A percentile compares a stretch with the other conserved stretches of the same genome.
These are phyloP conservation scores for Xylariaceae sp. DNA, from an alignment of 2,329 filamentous ascomycete species.

Conservation along the genomic window DNA sequence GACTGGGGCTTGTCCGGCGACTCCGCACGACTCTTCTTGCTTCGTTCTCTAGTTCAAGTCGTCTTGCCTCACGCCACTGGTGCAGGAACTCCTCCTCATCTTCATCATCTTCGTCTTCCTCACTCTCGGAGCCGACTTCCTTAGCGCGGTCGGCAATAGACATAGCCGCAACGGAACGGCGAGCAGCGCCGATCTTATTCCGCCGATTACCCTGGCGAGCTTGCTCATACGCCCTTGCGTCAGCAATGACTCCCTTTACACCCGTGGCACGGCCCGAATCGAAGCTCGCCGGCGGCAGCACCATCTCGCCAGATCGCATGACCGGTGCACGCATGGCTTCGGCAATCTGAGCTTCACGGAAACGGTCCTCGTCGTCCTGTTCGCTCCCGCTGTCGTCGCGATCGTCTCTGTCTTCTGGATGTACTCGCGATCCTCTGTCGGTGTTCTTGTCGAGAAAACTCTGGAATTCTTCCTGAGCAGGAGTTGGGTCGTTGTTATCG, in stretches of 20 bases:
- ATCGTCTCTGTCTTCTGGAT: conserved; percentile 56
- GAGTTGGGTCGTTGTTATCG: conserved; percentile 40
- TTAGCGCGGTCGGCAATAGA: conserved; percentile 35
- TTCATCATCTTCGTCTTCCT: conserved; percentile 47
- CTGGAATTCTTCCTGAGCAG: conserved; percentile 64
- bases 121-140: conserved; percentile 37
- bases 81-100: conserved; percentile 78
- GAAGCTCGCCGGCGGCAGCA: conserved; percentile 57
- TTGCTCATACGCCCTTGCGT: conserved; percentile 70
- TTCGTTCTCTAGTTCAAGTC: conserved; percentile 69
- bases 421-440: conserved; percentile 39
- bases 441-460: conserved; percentile 55
- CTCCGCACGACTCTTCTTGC: conserved; percentile 51
- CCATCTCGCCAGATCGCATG: conserved; percentile 43
- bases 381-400: conserved; percentile 40
- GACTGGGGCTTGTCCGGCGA: conserved; percentile 69
- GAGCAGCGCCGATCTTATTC: conserved; percentile 47
- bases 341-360: conserved; percentile 52
- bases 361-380: conserved; percentile 51
- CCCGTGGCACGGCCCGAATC: conserved; percentile 69
- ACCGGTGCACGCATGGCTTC: conserved; percentile 61
- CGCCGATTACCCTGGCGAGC: conserved; percentile 55
- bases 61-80: conserved; percentile 76
- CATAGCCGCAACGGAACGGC: conserved; percentile 51
- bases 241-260: conserved; percentile 82